Conservation (phyloP, 1,284 basidiomycete genomes). For the Mycena citricolor region DNA sequence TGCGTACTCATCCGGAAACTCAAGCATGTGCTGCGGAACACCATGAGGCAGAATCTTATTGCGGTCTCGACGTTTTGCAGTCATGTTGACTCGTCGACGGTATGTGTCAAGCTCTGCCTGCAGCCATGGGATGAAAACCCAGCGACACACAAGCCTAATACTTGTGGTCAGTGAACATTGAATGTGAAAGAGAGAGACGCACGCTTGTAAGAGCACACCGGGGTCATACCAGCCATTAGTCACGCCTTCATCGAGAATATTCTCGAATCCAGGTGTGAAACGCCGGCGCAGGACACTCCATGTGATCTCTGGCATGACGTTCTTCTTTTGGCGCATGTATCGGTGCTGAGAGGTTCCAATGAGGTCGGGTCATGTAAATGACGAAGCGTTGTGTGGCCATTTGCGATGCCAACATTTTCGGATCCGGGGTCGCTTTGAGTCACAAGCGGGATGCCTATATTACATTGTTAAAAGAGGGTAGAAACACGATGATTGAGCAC, state of each 20-base stretch:
- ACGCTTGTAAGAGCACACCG: conserved; percentile 31
- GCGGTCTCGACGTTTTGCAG: conserved; percentile 24
- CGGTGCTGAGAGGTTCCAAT: conserved; percentile 33
- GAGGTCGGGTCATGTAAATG: conserved; percentile 30
- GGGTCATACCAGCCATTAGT: conserved; percentile 32
- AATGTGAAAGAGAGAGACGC: too few relatives aligned
- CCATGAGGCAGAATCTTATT: conserved; percentile 37
- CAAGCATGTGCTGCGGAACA: conserved; percentile 16
- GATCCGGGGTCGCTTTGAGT: conserved; percentile 36
- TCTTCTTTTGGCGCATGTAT: conserved; percentile 27
- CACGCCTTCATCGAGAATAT: conserved; percentile 33
- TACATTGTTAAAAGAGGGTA: too few relatives aligned
- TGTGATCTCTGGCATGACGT: conserved; percentile 31
- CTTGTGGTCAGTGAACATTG: neutral
- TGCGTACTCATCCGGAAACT: conserved; percentile 4
- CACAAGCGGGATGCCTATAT: conserved; percentile 28
- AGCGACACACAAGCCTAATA: conserved; percentile 36
- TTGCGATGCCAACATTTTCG: conserved; percentile 34
- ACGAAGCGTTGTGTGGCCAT: conserved; percentile 30
- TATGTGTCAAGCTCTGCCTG: conserved; percentile 37
- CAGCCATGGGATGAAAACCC: conserved; percentile 38
- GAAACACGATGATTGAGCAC: conserved; percentile 10
- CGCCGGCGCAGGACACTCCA: conserved; percentile 27
- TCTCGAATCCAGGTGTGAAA: conserved; percentile 31
- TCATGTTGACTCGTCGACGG: conserved; percentile 26